phyloP scores from a whole-genome alignment of 768 basidiomycete species.

The Cantharellus anzutake region DNA sequence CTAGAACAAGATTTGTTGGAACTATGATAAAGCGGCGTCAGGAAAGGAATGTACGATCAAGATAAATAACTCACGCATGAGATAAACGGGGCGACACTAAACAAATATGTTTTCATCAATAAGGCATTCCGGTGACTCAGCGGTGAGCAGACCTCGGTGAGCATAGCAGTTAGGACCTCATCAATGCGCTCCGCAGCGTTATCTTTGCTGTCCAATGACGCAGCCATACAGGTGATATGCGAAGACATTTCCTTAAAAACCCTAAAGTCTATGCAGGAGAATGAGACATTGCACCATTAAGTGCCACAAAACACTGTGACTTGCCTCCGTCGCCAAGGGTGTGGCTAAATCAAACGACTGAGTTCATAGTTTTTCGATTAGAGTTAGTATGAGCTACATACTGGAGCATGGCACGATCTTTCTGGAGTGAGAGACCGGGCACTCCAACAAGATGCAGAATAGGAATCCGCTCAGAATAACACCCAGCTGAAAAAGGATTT shows the following conservation, averaged over 20 bases:
- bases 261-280: not conserved
- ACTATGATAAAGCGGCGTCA: conserved; percentile 15
- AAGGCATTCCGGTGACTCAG: not conserved
- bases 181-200: conserved; percentile 58
- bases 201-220: conserved; percentile 31
- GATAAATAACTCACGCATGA: conserved; percentile 23
- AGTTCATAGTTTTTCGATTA: not conserved
- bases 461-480: conserved; percentile 77
- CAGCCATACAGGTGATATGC: not conserved
- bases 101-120: not conserved
- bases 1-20: conserved; percentile 63
- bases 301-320: not conserved
- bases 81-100: conserved; percentile 71
- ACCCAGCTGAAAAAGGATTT: conserved; percentile 10
- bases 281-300: conserved; percentile 16
- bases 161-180: conserved; percentile 49
- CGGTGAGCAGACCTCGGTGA: conserved; percentile 26
- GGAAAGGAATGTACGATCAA: not conserved
- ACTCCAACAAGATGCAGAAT: conserved; percentile 76
- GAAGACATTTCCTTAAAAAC: not conserved
- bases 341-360: conserved; percentile 26
- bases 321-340: conserved; percentile 64
- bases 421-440: conserved; percentile 57
- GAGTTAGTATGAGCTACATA: not conserved
- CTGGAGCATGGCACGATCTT: conserved; percentile 44